Conservation (phyloP, 495 filamentous ascomycete species). For the Clohesyomyces aquaticus region DNA sequence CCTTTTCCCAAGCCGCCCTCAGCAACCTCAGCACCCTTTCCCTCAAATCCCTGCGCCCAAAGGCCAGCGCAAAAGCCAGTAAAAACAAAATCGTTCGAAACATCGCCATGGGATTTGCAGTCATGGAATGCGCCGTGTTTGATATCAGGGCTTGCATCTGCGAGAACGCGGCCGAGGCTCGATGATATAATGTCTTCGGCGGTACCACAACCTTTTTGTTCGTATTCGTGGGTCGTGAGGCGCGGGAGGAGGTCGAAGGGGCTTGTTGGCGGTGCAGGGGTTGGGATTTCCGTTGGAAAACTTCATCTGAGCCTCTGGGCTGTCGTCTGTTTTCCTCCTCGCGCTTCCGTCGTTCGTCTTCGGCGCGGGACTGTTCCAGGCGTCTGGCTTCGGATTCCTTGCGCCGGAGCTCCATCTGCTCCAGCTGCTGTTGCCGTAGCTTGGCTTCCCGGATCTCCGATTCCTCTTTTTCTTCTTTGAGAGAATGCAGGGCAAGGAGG, state of each 20-base stretch:
- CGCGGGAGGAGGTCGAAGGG: slow-evolving; percentile 39
- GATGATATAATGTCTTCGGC: slow-evolving; percentile 51
- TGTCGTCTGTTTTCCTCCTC: slow-evolving; percentile 44
- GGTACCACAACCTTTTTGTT: slow-evolving; percentile 47
- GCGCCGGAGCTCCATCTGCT: slow-evolving; percentile 54
- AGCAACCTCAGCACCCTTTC: slow-evolving; percentile 72
- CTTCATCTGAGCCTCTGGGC: slow-evolving; percentile 38
- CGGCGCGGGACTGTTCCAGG: slow-evolving; percentile 62
- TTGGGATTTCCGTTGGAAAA: slow-evolving; percentile 28
- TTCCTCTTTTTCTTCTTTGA: slow-evolving; percentile 70
- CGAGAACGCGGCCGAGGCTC: slow-evolving; percentile 54
- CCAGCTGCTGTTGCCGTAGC: slow-evolving; percentile 63
- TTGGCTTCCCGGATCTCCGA: slow-evolving; percentile 71
- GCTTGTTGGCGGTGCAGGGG: slow-evolving; percentile 21
- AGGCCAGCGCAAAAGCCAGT: slow-evolving; percentile 75
- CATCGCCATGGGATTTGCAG: slow-evolving; percentile 72
- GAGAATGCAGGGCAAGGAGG: slow-evolving; percentile 64
- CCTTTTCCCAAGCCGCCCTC: slow-evolving; percentile 76
- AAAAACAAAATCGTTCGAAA: slow-evolving; percentile 79
- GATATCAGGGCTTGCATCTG: slow-evolving; percentile 66
- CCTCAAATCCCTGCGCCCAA: slow-evolving; percentile 73
- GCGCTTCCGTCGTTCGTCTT: slow-evolving; percentile 55
- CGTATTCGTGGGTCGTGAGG: slow-evolving; percentile 40
- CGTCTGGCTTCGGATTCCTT: slow-evolving; percentile 60
- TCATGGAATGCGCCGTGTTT: slow-evolving; percentile 64